These are phyloP conservation scores for Botrytis galanthina DNA, from an alignment of 2,329 filamentous ascomycete genomes.

Conservation along the genomic window DNA sequence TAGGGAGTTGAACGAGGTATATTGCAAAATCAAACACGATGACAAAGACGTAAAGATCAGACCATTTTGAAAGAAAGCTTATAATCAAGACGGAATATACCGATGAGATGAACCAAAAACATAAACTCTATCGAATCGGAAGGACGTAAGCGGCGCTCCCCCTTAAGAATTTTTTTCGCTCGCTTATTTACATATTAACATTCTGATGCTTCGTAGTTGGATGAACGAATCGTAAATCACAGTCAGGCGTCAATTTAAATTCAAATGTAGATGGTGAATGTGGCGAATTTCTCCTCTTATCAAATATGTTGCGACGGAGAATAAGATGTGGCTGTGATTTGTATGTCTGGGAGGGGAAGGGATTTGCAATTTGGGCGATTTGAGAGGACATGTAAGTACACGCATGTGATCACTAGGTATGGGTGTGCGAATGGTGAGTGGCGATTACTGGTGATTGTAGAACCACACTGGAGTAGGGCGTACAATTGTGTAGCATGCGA, in stretches of 20 bases:
- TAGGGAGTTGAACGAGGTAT: no score
- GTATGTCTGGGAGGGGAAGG: neutral
- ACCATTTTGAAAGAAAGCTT: neutral
- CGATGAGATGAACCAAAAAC: neutral
- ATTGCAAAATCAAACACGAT: neutral
- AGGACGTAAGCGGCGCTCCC: neutral
- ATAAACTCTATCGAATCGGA: neutral
- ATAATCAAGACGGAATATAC: neutral
- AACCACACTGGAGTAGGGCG: neutral
- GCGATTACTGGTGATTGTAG: neutral
- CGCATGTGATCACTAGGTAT: neutral
- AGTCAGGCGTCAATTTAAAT: neutral
- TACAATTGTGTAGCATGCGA: neutral
- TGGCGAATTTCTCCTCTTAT: neutral
- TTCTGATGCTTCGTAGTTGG: neutral
- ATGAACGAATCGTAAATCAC: neutral
- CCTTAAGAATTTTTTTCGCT: neutral
- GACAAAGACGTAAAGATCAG: neutral
- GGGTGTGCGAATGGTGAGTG: neutral
- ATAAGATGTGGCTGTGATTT: neutral
- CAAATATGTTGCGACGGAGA: neutral
- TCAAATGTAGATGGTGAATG: neutral
- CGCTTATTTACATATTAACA: neutral
- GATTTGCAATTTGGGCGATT: neutral
- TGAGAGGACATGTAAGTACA: neutral